These are phyloP conservation scores for Pythium periplocum DNA, from an alignment of 352 stramenopile genomes.

Conservation along the genomic window DNA sequence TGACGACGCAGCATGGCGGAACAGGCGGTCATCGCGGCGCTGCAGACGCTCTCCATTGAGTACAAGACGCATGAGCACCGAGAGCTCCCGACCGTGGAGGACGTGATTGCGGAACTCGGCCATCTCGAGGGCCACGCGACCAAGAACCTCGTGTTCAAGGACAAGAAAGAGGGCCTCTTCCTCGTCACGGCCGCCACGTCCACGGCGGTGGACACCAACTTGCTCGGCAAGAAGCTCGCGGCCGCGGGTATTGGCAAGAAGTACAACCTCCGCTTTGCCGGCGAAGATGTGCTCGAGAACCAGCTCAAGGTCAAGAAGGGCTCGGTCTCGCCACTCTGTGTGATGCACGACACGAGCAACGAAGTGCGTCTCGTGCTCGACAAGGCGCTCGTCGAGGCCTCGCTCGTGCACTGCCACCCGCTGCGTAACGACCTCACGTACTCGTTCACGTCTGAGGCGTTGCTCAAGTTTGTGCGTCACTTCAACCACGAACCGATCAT, in stretches of 20 bases:
- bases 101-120: conserved; percentile 54
- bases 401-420: conserved; percentile 87
- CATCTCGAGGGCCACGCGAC: conserved; percentile 85
- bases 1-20: conserved; percentile 32
- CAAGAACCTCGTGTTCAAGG: conserved; percentile 98
- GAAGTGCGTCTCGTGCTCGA: conserved; percentile 92
- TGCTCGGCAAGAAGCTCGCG: conserved; percentile 80
- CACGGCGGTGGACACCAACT: conserved; percentile 90
- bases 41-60: conserved; percentile 52
- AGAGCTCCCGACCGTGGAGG: conserved; percentile 63
- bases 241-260: conserved; percentile 69
- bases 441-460: conserved; percentile 60
- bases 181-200: conserved; percentile 85
- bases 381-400: conserved; percentile 77
- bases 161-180: conserved; percentile 97
- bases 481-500: conserved; percentile 86
- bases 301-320: conserved; percentile 90
- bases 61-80: conserved; percentile 53
- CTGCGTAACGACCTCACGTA: conserved; percentile 92
- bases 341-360: conserved; percentile 83
- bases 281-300: conserved; percentile 75
- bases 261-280: conserved; percentile 93
- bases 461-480: conserved; percentile 85
- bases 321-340: conserved; percentile 91
- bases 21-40: conserved; percentile 46